Conservation (phyloP, 2,329 filamentous ascomycete species). For the Aspergillus sp. region DNA sequence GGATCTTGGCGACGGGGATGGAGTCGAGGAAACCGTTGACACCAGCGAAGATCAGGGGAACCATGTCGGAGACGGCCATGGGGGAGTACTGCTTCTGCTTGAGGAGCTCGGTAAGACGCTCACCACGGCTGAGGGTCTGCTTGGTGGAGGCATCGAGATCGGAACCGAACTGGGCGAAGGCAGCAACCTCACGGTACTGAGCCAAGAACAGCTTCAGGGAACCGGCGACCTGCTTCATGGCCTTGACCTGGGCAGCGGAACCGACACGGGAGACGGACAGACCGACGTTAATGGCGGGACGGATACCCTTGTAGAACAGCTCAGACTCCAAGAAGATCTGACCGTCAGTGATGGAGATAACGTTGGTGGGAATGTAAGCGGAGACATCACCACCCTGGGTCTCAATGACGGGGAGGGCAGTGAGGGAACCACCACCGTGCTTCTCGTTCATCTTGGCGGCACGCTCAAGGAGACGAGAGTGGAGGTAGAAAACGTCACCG, state of each 20-base stretch:
- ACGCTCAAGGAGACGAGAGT: constrained; percentile 99
- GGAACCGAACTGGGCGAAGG: constrained; percentile 99
- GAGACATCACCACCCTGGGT: constrained; percentile 99
- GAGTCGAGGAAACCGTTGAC: constrained; percentile 93
- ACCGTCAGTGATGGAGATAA: constrained; percentile 99
- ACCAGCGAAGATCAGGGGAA: constrained; percentile 98
- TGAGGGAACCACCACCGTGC: constrained; percentile 93
- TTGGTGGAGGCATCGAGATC: constrained; percentile 98
- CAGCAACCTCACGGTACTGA: constrained; percentile 99
- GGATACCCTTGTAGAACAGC: constrained; percentile 99
- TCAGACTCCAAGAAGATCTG: constrained; percentile 99
- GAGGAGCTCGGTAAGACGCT: constrained; percentile 96
- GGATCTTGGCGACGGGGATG: constrained; percentile 88
- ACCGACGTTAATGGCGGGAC: constrained; percentile 99
- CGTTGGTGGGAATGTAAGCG: constrained; percentile 99
- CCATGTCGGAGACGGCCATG: constrained; percentile 99
- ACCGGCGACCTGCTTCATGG: constrained; percentile 99
- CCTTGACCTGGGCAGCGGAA: constrained; percentile 98
- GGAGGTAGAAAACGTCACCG: constrained; percentile 98
- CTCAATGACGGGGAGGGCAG: constrained; percentile 96
- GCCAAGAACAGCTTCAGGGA: constrained; percentile 99
- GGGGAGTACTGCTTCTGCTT: constrained; percentile 99
- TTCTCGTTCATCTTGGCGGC: constrained; percentile 98
- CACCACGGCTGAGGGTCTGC: constrained; percentile 97
- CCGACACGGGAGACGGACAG: constrained; percentile 99